These are phyloP conservation scores for Penicillium argentinense DNA, from an alignment of 495 filamentous ascomycete species.

Conservation along the genomic window DNA sequence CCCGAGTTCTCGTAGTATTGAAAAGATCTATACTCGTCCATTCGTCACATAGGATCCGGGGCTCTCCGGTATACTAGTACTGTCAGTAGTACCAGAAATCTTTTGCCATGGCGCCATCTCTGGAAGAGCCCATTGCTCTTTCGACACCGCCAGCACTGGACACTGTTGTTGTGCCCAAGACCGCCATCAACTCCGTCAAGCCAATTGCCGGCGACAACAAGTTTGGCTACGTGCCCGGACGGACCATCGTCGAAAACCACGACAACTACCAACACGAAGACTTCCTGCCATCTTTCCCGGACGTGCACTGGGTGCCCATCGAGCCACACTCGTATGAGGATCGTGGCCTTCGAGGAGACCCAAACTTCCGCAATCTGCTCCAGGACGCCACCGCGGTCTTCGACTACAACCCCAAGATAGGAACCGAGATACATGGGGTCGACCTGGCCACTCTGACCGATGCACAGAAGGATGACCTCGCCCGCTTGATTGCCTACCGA, in stretches of 20 bases:
- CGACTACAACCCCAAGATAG: constrained; percentile 67
- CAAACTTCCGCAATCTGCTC: constrained; percentile 53
- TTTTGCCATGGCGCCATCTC: constrained; percentile 34
- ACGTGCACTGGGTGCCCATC: constrained; percentile 53
- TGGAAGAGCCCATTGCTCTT: constrained; percentile 27
- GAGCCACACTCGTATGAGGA: constrained; percentile 53
- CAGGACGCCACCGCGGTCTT: constrained; percentile 52
- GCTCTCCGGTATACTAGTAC: no score
- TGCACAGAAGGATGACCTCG: constrained; percentile 72
- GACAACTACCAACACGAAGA: constrained; percentile 55
- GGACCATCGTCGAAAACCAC: constrained; percentile 44
- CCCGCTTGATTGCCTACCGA: constrained; percentile 66
- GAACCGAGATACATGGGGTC: constrained; percentile 70
- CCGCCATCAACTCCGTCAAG: constrained; percentile 23
- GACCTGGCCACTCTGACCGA: constrained; percentile 66
- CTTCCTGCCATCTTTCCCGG: constrained; percentile 56
- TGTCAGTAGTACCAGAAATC: no score
- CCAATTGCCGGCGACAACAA: constrained; percentile 27
- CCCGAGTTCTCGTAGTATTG: no score
- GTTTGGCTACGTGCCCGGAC: constrained; percentile 49
- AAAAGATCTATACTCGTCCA: neutral
- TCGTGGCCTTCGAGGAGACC: constrained; percentile 54
- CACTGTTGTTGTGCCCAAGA: constrained; percentile 16
- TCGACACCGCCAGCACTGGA: constrained; percentile 3
- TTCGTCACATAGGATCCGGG: no score